These are phyloP conservation scores for Thalassiosira exigua DNA, from an alignment of 352 stramenopile species.

Conservation along the genomic window DNA sequence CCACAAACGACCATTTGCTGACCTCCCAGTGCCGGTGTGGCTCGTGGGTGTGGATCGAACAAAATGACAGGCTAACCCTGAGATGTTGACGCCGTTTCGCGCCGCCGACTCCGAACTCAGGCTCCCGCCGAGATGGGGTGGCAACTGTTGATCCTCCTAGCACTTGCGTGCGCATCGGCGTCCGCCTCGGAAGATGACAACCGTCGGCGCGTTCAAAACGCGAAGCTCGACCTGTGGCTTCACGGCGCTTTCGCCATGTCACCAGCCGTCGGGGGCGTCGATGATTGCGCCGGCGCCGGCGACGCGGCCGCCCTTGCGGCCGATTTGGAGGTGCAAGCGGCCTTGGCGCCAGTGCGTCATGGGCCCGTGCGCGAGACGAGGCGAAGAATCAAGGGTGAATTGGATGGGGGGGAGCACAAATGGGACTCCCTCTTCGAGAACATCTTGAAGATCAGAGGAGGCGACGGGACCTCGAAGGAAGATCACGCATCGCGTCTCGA, in stretches of 20 bases:
- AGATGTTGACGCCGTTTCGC: no score
- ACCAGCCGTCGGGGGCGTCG: not conserved
- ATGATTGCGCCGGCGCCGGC: slow-evolving; percentile 10
- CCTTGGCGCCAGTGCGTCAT: slow-evolving; percentile 33
- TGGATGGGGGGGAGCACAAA: slow-evolving; percentile 16
- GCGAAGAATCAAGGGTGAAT: slow-evolving; percentile 16
- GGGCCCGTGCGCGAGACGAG: slow-evolving; percentile 48
- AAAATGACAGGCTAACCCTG: no score
- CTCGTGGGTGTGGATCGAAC: no score
- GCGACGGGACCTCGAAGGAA: slow-evolving; percentile 20
- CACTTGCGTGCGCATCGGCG: not conserved
- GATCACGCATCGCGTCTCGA: slow-evolving; percentile 34
- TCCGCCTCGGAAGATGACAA: not conserved
- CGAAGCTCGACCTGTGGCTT: slow-evolving; percentile 62
- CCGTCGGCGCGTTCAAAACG: slow-evolving; percentile 20
- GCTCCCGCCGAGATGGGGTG: no score
- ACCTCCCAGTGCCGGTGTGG: no score
- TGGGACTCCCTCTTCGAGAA: slow-evolving; percentile 16
- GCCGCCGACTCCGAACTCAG: no score
- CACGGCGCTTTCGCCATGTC: slow-evolving; percentile 43
- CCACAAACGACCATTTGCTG: no score
- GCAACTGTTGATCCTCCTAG: no score
- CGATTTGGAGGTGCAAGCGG: slow-evolving; percentile 37
- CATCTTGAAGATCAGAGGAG: slow-evolving; percentile 10
- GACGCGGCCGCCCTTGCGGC: slow-evolving; percentile 8